Evolutionary conservation across 2,329 filamentous ascomycete species (phyloP), one percentile per base, ranked within the genome.

Genomic region (Pseudogymnoascus sp.): DNA sequence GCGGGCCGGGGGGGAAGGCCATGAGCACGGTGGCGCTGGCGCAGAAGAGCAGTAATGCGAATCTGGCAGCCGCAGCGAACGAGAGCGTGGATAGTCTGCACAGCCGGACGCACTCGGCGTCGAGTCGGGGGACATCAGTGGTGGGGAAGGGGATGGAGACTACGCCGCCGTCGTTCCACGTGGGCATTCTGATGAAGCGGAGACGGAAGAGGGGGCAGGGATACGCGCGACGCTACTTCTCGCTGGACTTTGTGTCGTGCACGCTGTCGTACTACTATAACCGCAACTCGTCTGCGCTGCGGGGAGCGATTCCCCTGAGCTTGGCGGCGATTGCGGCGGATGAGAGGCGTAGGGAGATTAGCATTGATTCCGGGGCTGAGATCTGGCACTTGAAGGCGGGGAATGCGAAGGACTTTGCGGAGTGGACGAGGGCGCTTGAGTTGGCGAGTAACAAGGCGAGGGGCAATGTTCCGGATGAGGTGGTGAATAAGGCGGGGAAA

Each of bases 211-310:
- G 90, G 77, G 92, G 93, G 54, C 95, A 97, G 75, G 93, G 93
- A 47, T 96, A 92, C 75, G 95, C 95, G 5, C 85, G 91, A 64
- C 86, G 95, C 39, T 99, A 95, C 80, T 99, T 99, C 77, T 97
- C 93, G 0, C 81, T 99, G 63, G 95, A 99, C 75, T 97, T 93
- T 73, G 92, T 89, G 3, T 93, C 93, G 0, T 96, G 90, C 66
- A 97, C 95, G 0, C 79, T 99, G 34, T 97, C 95, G 0, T 99
- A 99, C 78, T 99, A 97, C 74, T 90, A 96, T 73, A 95, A 93
- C 74, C 88, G 91, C 54, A 93, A 96, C 72, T 96, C 93, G 4
- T 96, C 93, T 5, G 92, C 93, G 1, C 80, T 99, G 47, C 86
- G 95, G 65, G 95, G 95, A 16, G 92, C 95, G 6, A 95, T 99